These are phyloP conservation scores for Trametes meyenii DNA, from an alignment of 768 basidiomycete species.

Conservation along the genomic window DNA sequence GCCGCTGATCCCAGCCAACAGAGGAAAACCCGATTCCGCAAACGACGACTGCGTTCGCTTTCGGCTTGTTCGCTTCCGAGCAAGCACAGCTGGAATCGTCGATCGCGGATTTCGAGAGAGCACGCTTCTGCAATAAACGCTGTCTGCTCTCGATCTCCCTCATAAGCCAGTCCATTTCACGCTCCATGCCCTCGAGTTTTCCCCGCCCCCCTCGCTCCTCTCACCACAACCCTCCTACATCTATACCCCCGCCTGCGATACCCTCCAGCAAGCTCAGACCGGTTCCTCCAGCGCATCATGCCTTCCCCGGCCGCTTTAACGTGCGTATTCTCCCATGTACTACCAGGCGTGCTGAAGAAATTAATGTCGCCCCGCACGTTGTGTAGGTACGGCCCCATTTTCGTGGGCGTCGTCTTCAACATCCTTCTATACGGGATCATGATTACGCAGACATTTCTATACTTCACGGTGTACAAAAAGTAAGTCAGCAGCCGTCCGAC, in stretches of 20 bases:
- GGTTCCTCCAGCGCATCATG: conserved; percentile 11
- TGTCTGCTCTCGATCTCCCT: background rate
- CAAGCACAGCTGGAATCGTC: background rate
- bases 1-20: no score
- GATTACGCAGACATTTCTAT: conserved; percentile 51
- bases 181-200: background rate
- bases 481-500: conserved; percentile 15
- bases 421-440: conserved; percentile 52
- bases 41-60: background rate
- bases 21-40: background rate
- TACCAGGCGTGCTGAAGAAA: background rate
- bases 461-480: conserved; percentile 47
- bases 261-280: conserved; percentile 2
- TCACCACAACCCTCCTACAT: background rate
- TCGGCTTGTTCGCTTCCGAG: no score
- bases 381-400: conserved; percentile 50
- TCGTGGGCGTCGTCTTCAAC: conserved; percentile 52
- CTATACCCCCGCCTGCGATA: conserved; percentile 7
- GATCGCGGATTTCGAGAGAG: conserved; percentile 10
- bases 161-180: conserved; percentile 7
- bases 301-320: conserved; percentile 20
- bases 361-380: background rate
- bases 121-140: background rate
- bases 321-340: background rate
- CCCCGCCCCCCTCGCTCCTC: background rate